Conservation (phyloP, 108 stramenopile genomes). For the Cyclotella kingstonii region DNA sequence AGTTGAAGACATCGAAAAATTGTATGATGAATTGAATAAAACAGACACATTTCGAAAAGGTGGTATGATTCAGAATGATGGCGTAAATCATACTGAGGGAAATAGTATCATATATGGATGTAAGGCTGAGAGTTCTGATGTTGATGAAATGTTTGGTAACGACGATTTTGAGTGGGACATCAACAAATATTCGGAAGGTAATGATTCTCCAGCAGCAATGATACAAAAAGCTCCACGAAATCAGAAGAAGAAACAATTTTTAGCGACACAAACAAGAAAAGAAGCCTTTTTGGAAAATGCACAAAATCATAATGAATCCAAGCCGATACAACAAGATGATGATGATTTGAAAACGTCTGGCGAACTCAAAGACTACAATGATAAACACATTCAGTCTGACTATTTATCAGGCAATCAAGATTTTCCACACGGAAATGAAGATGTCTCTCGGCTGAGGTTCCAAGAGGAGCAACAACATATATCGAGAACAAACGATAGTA, state of each 20-base stretch:
- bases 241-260: not conserved
- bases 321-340: too few species aligned
- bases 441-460: too few species aligned
- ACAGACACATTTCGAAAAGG: not conserved
- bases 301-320: too few species aligned
- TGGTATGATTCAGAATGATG: not conserved
- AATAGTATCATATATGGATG: conserved; percentile 7
- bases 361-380: too few species aligned
- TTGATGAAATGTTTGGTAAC: conserved; percentile 35
- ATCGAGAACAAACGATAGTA: too few species aligned
- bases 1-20: conserved; percentile 28
- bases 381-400: too few species aligned
- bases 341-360: too few species aligned
- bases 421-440: too few species aligned
- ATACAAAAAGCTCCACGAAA: not conserved
- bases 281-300: too few species aligned
- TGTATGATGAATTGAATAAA: conserved; percentile 43
- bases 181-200: not conserved
- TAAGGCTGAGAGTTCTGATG: conserved; percentile 9
- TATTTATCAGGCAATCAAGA: too few species aligned
- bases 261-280: too few species aligned
- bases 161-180: not conserved
- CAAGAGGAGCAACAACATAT: too few species aligned
- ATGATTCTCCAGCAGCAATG: not conserved
- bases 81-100: not conserved